A percentile compares a stretch with the other conserved stretches of the same genome.
Evolutionary conservation across 129 eudicot genomes (phyloP).

Genomic region (Pulicaria dysenterica): DNA sequence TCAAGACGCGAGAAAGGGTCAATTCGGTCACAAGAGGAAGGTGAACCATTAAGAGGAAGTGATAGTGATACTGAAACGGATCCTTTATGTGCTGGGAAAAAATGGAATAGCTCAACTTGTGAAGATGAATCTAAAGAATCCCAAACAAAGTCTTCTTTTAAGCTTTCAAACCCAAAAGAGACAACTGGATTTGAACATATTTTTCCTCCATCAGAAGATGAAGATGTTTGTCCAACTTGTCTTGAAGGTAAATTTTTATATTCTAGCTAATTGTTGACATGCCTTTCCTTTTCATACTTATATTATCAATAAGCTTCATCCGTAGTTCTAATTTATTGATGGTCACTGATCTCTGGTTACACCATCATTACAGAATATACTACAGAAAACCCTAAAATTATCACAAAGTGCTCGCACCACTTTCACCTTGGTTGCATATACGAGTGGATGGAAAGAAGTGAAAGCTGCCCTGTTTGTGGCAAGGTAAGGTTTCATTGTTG

Average conservation of each 20-base stretch:
- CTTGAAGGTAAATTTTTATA: slow-evolving; percentile 71
- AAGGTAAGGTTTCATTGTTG: slow-evolving; percentile 49
- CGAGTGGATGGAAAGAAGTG: slow-evolving; percentile 96
- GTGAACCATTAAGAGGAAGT: slow-evolving; percentile 80
- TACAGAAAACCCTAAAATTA: slow-evolving; percentile 67
- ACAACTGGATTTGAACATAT: slow-evolving; percentile 66
- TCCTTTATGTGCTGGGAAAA: slow-evolving; percentile 56
- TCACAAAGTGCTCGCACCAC: slow-evolving; percentile 80
- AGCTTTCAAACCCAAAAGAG: slow-evolving; percentile 57
- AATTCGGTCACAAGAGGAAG: slow-evolving; percentile 85
- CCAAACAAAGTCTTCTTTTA: slow-evolving; percentile 58
- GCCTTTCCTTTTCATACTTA: not conserved
- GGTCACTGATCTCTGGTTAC: not conserved
- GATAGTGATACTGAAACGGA: slow-evolving; percentile 73
- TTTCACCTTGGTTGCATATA: slow-evolving; percentile 89
- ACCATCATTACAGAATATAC: slow-evolving; percentile 56
- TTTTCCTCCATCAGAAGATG: slow-evolving; percentile 71
- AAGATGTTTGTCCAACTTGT: slow-evolving; percentile 98
- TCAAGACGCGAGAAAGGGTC: slow-evolving; percentile 91
- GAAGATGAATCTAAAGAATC: slow-evolving; percentile 71
- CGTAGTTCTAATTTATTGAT: not conserved
- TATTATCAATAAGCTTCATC: not conserved
- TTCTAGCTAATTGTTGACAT: not conserved
- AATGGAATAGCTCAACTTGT: slow-evolving; percentile 66
- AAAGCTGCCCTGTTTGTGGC: slow-evolving; percentile 91